Conservation (phyloP, 2,329 filamentous ascomycete genomes). For the Venturia carpophila region DNA sequence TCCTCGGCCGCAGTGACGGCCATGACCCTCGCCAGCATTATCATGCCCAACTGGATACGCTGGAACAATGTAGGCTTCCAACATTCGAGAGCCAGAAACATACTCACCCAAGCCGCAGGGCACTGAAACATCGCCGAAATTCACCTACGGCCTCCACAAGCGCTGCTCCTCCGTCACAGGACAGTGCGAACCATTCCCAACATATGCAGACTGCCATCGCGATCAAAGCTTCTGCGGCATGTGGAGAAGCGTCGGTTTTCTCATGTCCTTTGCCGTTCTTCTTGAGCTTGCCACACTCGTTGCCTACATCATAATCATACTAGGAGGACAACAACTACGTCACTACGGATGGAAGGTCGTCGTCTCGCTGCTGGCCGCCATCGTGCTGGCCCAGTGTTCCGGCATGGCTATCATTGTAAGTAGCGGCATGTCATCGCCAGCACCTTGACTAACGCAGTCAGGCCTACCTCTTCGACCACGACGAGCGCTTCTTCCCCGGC, state of each 20-base stretch:
- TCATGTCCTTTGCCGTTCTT: slow-evolving; percentile 79
- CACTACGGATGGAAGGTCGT: slow-evolving; percentile 78
- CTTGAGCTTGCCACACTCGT: slow-evolving; percentile 74
- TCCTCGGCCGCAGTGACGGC: slow-evolving; percentile 48
- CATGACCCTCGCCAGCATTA: slow-evolving; percentile 62
- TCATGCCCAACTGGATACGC: slow-evolving; percentile 63
- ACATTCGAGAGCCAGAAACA: background rate
- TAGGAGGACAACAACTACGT: slow-evolving; percentile 70
- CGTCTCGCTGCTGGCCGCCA: slow-evolving; percentile 54
- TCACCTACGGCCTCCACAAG: slow-evolving; percentile 66
- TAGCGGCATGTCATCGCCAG: slow-evolving; percentile 12
- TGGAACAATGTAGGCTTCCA: slow-evolving; percentile 44
- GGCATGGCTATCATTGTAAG: slow-evolving; percentile 77
- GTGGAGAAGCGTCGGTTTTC: slow-evolving; percentile 82
- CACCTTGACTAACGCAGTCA: slow-evolving; percentile 30
- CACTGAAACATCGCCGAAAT: background rate
- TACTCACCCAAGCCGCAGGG: slow-evolving; percentile 5
- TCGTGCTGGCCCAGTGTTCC: slow-evolving; percentile 63
- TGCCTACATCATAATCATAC: slow-evolving; percentile 66
- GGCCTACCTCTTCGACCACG: slow-evolving; percentile 77
- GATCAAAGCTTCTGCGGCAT: slow-evolving; percentile 78
- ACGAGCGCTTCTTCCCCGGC: slow-evolving; percentile 73
- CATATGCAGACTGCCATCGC: slow-evolving; percentile 56
- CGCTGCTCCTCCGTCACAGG: slow-evolving; percentile 66
- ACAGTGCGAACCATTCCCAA: slow-evolving; percentile 59